phyloP scores from a whole-genome alignment of 176 grass and related monocot species.

The Musa itinerans region DNA sequence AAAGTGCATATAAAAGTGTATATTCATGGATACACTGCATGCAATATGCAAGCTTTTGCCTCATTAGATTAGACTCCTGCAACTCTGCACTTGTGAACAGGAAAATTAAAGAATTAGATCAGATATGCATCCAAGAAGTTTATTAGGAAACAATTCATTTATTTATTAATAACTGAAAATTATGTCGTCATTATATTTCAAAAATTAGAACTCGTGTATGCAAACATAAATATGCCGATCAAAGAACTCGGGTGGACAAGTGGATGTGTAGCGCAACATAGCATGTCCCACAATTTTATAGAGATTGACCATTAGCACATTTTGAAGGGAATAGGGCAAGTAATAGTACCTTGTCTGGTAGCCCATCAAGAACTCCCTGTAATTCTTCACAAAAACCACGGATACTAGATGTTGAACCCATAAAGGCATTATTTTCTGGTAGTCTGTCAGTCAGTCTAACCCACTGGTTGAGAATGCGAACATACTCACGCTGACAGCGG shows the following conservation, averaged over 20 bases:
- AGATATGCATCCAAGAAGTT: too few relatives aligned
- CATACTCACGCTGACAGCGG: constrained; percentile 64
- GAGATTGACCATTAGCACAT: background rate
- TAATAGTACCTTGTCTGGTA: constrained; percentile 66
- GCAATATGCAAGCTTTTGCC: too few relatives aligned
- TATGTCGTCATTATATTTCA: too few relatives aligned
- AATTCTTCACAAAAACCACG: constrained; percentile 59
- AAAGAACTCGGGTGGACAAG: background rate
- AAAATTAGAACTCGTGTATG: too few relatives aligned
- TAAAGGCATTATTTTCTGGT: constrained; percentile 50
- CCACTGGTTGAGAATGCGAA: constrained; percentile 65
- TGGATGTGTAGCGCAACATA: background rate
- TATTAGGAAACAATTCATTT: too few relatives aligned
- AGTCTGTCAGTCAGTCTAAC: constrained; percentile 73
- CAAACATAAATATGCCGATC: too few relatives aligned
- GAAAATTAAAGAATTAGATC: too few relatives aligned
- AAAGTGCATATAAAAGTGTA: too few relatives aligned
- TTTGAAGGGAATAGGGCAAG: background rate
- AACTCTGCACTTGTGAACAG: too few relatives aligned
- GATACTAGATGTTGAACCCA: constrained; percentile 56
- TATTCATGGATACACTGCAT: too few relatives aligned
- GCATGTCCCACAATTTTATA: background rate
- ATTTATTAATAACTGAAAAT: too few relatives aligned
- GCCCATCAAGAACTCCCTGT: constrained; percentile 40
- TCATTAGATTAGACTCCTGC: too few relatives aligned